Conservation (phyloP, 257 asterid species). For the Gynochthodes officinalis region DNA sequence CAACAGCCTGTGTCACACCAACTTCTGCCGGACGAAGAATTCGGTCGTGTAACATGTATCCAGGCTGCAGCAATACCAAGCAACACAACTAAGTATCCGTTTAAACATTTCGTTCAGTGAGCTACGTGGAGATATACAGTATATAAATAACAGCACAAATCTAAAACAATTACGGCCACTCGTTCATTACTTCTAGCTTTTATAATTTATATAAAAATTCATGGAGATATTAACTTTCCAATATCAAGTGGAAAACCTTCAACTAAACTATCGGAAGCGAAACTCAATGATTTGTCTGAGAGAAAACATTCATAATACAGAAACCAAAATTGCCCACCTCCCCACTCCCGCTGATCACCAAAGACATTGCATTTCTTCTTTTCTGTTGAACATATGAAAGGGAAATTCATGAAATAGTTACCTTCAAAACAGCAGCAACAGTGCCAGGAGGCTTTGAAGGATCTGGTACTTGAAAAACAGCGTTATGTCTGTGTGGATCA, state of each 20-base stretch:
- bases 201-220: not conserved
- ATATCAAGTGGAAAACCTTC: not conserved
- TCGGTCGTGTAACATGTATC: conserved; percentile 71
- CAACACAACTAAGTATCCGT: not conserved
- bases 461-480: conserved; percentile 91
- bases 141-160: not conserved
- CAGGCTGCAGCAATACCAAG: conserved; percentile 40
- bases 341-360: not conserved
- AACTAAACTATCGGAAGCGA: not conserved
- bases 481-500: conserved; percentile 90
- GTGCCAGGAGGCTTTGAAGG: conserved; percentile 74
- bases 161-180: not conserved
- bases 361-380: not conserved
- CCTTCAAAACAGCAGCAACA: conserved; percentile 89
- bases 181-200: not conserved
- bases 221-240: not conserved
- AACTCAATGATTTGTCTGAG: not conserved
- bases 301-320: not conserved
- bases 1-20: conserved; percentile 60
- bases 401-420: conserved; percentile 15
- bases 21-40: conserved; percentile 89
- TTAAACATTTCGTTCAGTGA: not conserved
- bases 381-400: not conserved
- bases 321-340: not conserved
- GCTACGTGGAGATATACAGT: not conserved